Base-by-base conservation (phyloP, 192 early-diverging fungal genomes). In the Backusella tarrabulga region DNA sequence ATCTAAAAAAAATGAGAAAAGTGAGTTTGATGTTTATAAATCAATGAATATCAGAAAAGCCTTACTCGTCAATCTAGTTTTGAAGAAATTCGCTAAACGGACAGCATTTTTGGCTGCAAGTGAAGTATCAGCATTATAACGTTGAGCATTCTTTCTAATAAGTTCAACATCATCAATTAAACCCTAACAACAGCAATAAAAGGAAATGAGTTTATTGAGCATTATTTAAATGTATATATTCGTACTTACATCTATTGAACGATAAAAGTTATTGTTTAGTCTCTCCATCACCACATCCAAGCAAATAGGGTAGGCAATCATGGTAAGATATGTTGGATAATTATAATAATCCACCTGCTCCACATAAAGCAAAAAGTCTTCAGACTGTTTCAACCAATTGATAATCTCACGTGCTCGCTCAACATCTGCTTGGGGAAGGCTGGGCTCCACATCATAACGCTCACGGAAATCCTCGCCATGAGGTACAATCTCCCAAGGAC, bases 301-400 rank as follows among this genome's bases (percentile, higher is more conserved):
- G 40, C 91, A 93, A 46, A 93, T 91, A 0, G 93, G 93, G 32
- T 94, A 94, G 0, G 93, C 88, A 14, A 94, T 80, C 35, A 84
- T 74, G 23, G 86, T 73, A 41, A 91, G 80, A 80, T 94, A 94
- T 35, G 89, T 85, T 0, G 90, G 87, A 35, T 93, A 91, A 8
- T 83, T 86, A 52, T 76, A 80, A 67, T 84, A 90, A 73, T 92
- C 88, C 8, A 94, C 93, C 41, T 88, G 84, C 0, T 84, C 80
- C 35, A 91, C 84, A 80, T 93, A 94, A 71, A 90, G 85, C 34
- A 73, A 82, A 60, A 88, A 89, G 8, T 86, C 86, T 0, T 82
- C 76, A 6, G 77, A 71, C 6, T 76, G 68, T 4, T 80, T 71
- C 17, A 93, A 73, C 36, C 79, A 82, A 6, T 79, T 68, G 1